Evolutionary conservation across 2,329 filamentous ascomycete species (phyloP).

Genomic region (Coniochaeta sp.): DNA sequence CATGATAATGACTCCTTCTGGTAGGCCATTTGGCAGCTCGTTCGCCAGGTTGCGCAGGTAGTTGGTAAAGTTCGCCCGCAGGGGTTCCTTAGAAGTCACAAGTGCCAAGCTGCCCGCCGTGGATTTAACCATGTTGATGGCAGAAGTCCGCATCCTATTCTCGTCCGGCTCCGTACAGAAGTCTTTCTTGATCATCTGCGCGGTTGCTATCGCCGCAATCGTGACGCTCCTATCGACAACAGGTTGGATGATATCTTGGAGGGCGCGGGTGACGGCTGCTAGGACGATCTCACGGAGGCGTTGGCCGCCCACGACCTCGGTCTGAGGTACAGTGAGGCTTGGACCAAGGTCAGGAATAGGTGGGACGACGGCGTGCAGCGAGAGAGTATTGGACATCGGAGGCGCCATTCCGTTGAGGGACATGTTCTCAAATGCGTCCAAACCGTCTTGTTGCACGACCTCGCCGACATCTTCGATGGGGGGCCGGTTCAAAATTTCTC

Average conservation of each 20-base stretch:
- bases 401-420: slow-evolving; percentile 68
- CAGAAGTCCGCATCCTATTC: slow-evolving; percentile 75
- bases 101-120: slow-evolving; percentile 89
- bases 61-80: slow-evolving; percentile 94
- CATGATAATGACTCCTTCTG: slow-evolving; percentile 94
- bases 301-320: slow-evolving; percentile 65
- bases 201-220: slow-evolving; percentile 93
- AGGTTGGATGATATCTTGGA: slow-evolving; percentile 93
- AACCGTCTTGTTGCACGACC: slow-evolving; percentile 54
- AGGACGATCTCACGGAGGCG: slow-evolving; percentile 72
- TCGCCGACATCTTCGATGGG: slow-evolving; percentile 56
- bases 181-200: slow-evolving; percentile 92
- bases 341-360: slow-evolving; percentile 78
- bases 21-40: slow-evolving; percentile 71
- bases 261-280: slow-evolving; percentile 77
- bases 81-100: slow-evolving; percentile 96
- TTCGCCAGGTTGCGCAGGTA: slow-evolving; percentile 71
- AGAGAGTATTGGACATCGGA: slow-evolving; percentile 63
- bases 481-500: slow-evolving; percentile 73
- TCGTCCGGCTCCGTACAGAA: slow-evolving; percentile 91
- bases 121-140: slow-evolving; percentile 90
- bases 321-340: slow-evolving; percentile 70
- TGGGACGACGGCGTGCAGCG: slow-evolving; percentile 69
- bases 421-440: slow-evolving; percentile 79
- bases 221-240: slow-evolving; percentile 97